Percentiles rank a stretch among this genome's conserved stretches.
Evolutionary conservation across 2,329 filamentous ascomycete species (phyloP).

Genomic region (Epichloe scottii): DNA sequence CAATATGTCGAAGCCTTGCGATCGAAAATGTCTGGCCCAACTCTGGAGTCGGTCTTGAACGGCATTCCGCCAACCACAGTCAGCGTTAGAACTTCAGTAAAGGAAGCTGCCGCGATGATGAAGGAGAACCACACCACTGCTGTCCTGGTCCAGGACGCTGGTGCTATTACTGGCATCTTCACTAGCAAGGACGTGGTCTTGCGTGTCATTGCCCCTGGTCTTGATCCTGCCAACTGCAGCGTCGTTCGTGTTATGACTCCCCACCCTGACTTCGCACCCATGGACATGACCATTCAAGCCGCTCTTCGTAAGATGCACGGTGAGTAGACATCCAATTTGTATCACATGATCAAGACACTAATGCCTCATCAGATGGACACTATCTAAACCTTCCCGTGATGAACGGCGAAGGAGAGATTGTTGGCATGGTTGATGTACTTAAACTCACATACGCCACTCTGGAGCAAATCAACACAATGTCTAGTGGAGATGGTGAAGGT

Average conservation of each 20-base stretch:
- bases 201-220: slow-evolving; percentile 89
- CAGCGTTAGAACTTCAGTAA: slow-evolving; percentile 89
- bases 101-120: slow-evolving; percentile 90
- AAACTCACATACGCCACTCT: slow-evolving; percentile 97
- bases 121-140: slow-evolving; percentile 98
- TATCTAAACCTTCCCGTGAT: slow-evolving; percentile 97
- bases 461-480: slow-evolving; percentile 96
- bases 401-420: slow-evolving; percentile 94
- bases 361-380: slow-evolving; percentile 61
- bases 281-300: slow-evolving; percentile 98
- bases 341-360: neutral
- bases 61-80: slow-evolving; percentile 89
- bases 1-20: slow-evolving; percentile 95
- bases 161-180: slow-evolving; percentile 96
- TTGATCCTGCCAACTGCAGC: slow-evolving; percentile 90
- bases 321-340: slow-evolving; percentile 31
- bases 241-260: slow-evolving; percentile 98
- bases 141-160: slow-evolving; percentile 89
- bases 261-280: slow-evolving; percentile 94
- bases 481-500: slow-evolving; percentile 75
- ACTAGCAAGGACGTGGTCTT: slow-evolving; percentile 98
- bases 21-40: slow-evolving; percentile 95
- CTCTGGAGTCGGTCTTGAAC: slow-evolving; percentile 84
- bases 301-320: slow-evolving; percentile 98
- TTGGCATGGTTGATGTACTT: slow-evolving; percentile 97